A percentile compares a stretch with the other conserved stretches of the same genome.
Conservation (phyloP, 352 stramenopile genomes). For the Phytophthora kernoviae region DNA sequence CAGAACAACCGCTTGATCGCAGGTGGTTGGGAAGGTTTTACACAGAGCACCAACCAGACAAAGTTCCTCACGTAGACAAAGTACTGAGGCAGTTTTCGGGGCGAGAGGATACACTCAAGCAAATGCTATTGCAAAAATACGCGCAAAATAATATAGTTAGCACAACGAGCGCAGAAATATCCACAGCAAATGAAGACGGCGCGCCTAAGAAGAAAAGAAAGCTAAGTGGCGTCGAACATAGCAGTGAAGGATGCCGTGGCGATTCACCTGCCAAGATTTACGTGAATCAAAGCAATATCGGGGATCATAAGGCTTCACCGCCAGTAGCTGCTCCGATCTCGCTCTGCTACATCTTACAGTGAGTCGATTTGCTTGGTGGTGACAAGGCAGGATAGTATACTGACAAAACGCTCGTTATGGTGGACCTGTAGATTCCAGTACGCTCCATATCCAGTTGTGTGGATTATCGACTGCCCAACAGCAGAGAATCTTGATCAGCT, state of each 20-base stretch:
- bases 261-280: constrained; percentile 19
- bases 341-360: constrained; percentile 38
- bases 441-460: constrained; percentile 44
- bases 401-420: neutral
- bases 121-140: constrained; percentile 70
- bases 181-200: neutral
- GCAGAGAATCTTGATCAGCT: constrained; percentile 36
- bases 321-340: constrained; percentile 3
- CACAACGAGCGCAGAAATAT: neutral
- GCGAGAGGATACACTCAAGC: constrained; percentile 64
- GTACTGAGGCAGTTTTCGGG: constrained; percentile 68
- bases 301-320: neutral
- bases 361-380: neutral
- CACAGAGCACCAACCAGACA: constrained; percentile 50
- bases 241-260: neutral
- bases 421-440: constrained; percentile 24
- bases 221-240: neutral
- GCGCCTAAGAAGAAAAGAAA: constrained; percentile 34
- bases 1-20: constrained; percentile 35
- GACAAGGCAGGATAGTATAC: neutral
- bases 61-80: constrained; percentile 46
- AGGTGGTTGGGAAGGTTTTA: constrained; percentile 69
- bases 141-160: neutral
- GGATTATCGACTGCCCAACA: constrained; percentile 61
- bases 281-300: neutral